Evolutionary conservation across 768 basidiomycete species (phyloP), one percentile per base, ranked within the genome.

Genomic region (Thelephora ganbajun): DNA sequence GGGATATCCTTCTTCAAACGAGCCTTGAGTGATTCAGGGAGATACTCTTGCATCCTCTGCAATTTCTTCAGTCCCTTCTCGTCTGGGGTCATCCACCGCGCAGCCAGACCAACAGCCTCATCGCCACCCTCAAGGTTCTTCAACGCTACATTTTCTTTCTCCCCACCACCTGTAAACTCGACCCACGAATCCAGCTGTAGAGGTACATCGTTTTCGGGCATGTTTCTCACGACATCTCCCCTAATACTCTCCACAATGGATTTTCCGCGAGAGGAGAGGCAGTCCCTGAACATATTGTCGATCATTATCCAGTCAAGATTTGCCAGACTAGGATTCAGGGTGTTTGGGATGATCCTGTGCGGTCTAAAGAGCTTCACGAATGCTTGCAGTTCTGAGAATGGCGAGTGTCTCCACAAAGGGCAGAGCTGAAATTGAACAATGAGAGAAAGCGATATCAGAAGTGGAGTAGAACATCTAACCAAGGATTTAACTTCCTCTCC

Each of bases 311-410:
- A 91, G 55, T 96, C 92, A 7, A 84, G 56, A 47, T 63, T 78
- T 54, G 57, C 60, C 48, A 67, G 73, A 35, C 51, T 64, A 48
- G 57, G 77, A 58, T 66, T 73, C 53, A 71, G 77, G 0, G 87
- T 85, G 56, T 93, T 94, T 0, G 93, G 94, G 2, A 89, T 73
- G 1, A 98, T 63, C 3, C 74, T 70, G 35, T 65, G 69, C 0
- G 94, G 94, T 16, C 74, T 73, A 63, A 99, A 96, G 14, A 94
- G 71, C 0, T 72, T 66, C 20, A 96, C 88, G 46, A 99, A 82
- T 1, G 68, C 64, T 50, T 80, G 78, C 0, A 99, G 73, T 58
- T 98, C 94, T 0, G 87, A 85, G 4, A 96, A 73, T 0, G 85
- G 72, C 0, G 91, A 94, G 58, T 98, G 94, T 2, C 94, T 77